These are phyloP conservation scores for Nidula microcarpa DNA, from an alignment of 768 basidiomycete species.

Conservation along the genomic window DNA sequence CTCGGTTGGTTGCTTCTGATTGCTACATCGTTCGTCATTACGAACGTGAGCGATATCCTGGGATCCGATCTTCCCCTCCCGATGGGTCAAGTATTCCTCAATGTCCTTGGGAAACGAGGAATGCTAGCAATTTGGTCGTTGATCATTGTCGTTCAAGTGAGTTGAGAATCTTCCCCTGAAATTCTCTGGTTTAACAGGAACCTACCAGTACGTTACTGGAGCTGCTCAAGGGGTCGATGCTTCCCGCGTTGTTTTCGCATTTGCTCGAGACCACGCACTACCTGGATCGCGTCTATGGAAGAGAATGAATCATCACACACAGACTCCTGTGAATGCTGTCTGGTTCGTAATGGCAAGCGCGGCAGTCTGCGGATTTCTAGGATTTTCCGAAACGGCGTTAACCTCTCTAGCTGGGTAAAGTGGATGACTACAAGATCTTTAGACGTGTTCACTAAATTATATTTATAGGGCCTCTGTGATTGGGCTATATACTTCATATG, in stretches of 20 bases:
- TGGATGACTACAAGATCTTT: neutral
- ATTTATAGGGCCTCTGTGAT: constrained; percentile 59
- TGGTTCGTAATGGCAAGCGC: constrained; percentile 66
- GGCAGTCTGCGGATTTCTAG: constrained; percentile 58
- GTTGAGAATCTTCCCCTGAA: neutral
- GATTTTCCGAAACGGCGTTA: constrained; percentile 62
- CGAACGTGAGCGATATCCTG: constrained; percentile 50
- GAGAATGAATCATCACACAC: constrained; percentile 50
- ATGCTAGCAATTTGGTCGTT: constrained; percentile 74
- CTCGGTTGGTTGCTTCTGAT: constrained; percentile 68
- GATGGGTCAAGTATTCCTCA: constrained; percentile 70
- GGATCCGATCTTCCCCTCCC: constrained; percentile 51
- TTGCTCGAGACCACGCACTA: constrained; percentile 70
- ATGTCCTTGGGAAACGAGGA: constrained; percentile 62
- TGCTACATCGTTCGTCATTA: constrained; percentile 60
- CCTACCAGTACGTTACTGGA: constrained; percentile 61
- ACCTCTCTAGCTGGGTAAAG: constrained; percentile 63
- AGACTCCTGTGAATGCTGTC: constrained; percentile 72
- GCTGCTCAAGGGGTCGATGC: constrained; percentile 76
- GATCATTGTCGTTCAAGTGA: constrained; percentile 56
- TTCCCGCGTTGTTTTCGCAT: constrained; percentile 72
- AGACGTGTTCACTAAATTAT: neutral
- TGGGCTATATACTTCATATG: constrained; percentile 67
- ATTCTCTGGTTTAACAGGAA: neutral
- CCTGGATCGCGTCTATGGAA: constrained; percentile 75